Base-by-base conservation (phyloP, 495 filamentous ascomycete genomes). In the Penicillium turbatum region DNA sequence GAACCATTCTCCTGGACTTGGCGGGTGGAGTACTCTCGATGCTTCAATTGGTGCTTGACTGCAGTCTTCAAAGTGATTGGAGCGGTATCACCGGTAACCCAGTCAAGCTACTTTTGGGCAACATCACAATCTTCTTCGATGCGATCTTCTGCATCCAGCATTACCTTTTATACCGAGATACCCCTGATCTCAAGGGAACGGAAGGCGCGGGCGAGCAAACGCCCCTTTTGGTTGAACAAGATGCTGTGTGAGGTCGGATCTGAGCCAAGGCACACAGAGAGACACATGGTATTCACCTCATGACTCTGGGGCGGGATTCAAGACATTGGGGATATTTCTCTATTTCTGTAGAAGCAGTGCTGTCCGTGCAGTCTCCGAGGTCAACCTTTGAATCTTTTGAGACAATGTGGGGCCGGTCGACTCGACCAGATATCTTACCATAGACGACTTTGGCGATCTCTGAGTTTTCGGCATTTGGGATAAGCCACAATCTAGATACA, bases 21-120 rank as follows among this genome's bases (percentile, higher is more conserved):
- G 63, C 74, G 10, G 93, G 93, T 3, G 89, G 92, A 12, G 59
- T 92, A 5, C 68, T 97, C n/a, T 95, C 89, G 27, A 77, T 97
- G 30, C 68, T 79, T 2, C 93, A 98, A 67, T 75, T 96, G 49
- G 65, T 87, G 8, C 79, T 97, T 40, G 93, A 98, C 70, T 89
- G 87, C 17, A 88, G 85, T 53, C 68, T 96, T 9, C 87, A 96
- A 64, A 75, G 76, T 29, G 89, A 95, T 67, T 96, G 90, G 90
- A 87, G 85, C 7, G 93, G 92, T 2, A 75, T 97, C 50, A 86
- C 84, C 0, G 93, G 95, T 0, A 98, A 97, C 57, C 90, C 92
- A 3, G 84, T 92, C 56, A 98, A 98, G 71, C 80, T 98, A 47
- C 82, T 83, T 13, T 74, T 98, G 41, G 85, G 86, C 6, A 91